Evolutionary conservation across 305 asterid genomes (phyloP).

Genomic region (Plantago lanceolata): DNA sequence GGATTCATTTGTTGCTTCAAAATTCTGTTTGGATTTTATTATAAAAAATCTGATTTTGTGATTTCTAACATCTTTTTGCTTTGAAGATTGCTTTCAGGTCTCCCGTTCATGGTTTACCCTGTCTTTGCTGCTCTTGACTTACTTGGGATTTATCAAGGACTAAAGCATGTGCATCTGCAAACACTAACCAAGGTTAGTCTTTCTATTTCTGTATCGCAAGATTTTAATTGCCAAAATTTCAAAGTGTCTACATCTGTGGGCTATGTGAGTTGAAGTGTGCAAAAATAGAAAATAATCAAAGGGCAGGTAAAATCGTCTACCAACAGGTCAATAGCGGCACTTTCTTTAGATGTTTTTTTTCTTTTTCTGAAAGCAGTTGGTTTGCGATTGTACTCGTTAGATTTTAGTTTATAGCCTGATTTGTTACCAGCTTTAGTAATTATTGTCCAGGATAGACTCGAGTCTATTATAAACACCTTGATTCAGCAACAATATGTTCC

Average conservation of each 20-base stretch:
- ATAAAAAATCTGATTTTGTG: constrained; percentile 12
- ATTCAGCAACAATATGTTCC: constrained; percentile 56
- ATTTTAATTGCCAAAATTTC: constrained; percentile 6
- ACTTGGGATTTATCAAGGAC: constrained; percentile 81
- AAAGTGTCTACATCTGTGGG: not conserved
- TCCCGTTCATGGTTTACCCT: constrained; percentile 77
- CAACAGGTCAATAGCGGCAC: too few species aligned
- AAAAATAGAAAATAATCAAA: too few species aligned
- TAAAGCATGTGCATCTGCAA: constrained; percentile 87
- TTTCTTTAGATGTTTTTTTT: too few species aligned
- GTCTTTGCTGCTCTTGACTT: constrained; percentile 78
- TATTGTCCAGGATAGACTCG: constrained; percentile 80
- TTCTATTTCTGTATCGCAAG: constrained; percentile 4
- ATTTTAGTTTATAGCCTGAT: not conserved
- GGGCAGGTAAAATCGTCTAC: too few species aligned
- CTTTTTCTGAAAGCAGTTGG: too few species aligned
- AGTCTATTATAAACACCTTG: constrained; percentile 62
- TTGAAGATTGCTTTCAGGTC: constrained; percentile 65
- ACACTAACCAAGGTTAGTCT: constrained; percentile 81
- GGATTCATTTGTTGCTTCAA: constrained; percentile 11
- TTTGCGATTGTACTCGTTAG: not conserved
- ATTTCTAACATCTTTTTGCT: constrained; percentile 30
- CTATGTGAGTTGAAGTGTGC: not conserved
- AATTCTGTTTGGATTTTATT: not conserved
- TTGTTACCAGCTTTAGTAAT: constrained; percentile 4